A percentile compares a stretch with the other conserved stretches of the same genome.
Conservation (phyloP, 768 basidiomycete species). For the Termitomyces sp. region DNA sequence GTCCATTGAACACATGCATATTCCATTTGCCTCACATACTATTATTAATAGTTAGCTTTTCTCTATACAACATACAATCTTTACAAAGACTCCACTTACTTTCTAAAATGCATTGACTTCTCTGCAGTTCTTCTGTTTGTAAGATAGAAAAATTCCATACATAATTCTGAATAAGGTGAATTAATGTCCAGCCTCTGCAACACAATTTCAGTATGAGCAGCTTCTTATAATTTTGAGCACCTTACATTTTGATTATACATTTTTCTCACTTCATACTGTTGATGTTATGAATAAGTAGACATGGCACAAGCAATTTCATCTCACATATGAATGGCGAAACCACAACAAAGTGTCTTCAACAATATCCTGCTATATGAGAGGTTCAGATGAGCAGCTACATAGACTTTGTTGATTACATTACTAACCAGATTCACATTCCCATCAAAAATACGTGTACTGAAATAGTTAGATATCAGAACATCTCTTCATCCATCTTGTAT, state of each 20-base stretch:
- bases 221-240: not conserved
- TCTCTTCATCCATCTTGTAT: no score
- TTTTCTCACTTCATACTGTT: not conserved
- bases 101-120: not conserved
- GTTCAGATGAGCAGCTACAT: not conserved
- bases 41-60: not conserved
- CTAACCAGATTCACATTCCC: not conserved
- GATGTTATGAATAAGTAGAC: not conserved
- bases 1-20: not conserved
- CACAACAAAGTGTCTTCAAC: not conserved
- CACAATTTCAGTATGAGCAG: not conserved
- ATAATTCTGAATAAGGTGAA: not conserved
- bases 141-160: not conserved
- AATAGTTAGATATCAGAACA: not conserved
- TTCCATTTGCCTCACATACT: not conserved
- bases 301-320: not conserved
- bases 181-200: not conserved
- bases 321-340: not conserved
- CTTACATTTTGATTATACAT: not conserved
- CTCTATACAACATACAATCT: no score
- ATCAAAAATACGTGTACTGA: not conserved
- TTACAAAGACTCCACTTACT: not conserved
- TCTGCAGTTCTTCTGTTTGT: not conserved
- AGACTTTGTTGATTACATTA: not conserved
- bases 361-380: not conserved